Evolutionary conservation across 2,329 filamentous ascomycete species (phyloP), one percentile per base, ranked within the genome.

Genomic region (Colletotrichum orbiculare): DNA sequence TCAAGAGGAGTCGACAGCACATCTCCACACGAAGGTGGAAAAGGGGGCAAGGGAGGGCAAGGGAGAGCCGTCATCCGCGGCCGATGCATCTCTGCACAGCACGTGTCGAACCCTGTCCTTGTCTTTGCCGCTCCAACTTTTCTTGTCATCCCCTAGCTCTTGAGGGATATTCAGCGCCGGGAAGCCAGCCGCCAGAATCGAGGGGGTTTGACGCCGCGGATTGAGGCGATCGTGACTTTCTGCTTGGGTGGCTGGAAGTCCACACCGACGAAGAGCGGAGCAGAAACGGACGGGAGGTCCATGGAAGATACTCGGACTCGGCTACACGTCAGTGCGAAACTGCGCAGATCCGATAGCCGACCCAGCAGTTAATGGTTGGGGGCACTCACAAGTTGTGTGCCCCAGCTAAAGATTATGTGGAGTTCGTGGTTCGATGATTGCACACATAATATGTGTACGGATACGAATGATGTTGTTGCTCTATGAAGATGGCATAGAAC

Each of bases 271-370:
- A 33, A 15, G 12, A 9, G 7, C 43, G 39, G 34, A 52, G 10
- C 37, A 13, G 8, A 38, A 25, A 49, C 11, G 15, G 15, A 41
- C 4, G 15, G 25, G 35, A 37, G 45, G 25, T 11, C 37, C 43
- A 46, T 25, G 35, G 25, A 25, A 5, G 4, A 5, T 50, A 42
- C 35, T 52, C 50, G 17, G 34, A 55, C 15, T 42, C 35, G 50
- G 13, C 47, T 2, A 43, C 37, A 25, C 7, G 50, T 65, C 57
- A 65, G 62, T 65, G 62, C 58, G 58, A 53, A 37, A 47, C 37
- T 34, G n/a, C 25, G 63, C 47, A 62, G 63, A 62, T 62, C 58
- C 63, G 63, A 65, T 62, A 53, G 41, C 63, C 63, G 63, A 62
- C 41, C 58, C 58, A 61, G 15, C 56, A n/a, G 43, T 17, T 17